A percentile compares a stretch with the other conserved stretches of the same genome.
These are phyloP conservation scores for Coemansia sp. DNA, from an alignment of 192 early-diverging fungal genomes.

Conservation along the genomic window DNA sequence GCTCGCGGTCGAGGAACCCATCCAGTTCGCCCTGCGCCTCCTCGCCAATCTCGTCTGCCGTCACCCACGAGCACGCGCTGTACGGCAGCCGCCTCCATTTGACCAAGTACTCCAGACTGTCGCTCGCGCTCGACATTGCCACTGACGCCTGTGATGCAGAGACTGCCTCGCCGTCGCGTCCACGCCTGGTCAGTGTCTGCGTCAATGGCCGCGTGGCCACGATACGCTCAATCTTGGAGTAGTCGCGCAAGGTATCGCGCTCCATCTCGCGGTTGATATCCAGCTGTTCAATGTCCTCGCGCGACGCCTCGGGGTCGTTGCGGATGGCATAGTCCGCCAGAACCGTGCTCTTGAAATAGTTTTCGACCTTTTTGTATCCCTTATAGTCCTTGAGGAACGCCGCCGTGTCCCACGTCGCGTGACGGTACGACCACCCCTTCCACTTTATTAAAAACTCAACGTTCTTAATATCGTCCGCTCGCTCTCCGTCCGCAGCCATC, in stretches of 20 bases:
- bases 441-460: constrained; percentile 92
- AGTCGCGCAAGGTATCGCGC: constrained; percentile 77
- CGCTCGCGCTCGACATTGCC: constrained; percentile 38
- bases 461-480: constrained; percentile 47
- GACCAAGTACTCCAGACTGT: constrained; percentile 77
- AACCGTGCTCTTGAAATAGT: constrained; percentile 71
- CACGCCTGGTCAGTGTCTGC: constrained; percentile 7
- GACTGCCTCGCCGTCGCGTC: constrained; percentile 32
- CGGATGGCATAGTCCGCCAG: constrained; percentile 59
- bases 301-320: constrained; percentile 64
- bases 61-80: constrained; percentile 88
- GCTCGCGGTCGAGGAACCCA: constrained; percentile 75
- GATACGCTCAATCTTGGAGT: constrained; percentile 84
- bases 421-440: constrained; percentile 85
- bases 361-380: constrained; percentile 86
- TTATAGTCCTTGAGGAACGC: constrained; percentile 67
- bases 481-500: constrained; percentile 15
- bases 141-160: constrained; percentile 1
- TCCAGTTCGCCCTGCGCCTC: constrained; percentile 85
- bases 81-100: constrained; percentile 92
- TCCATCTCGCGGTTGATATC: constrained; percentile 81
- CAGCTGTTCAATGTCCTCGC: constrained; percentile 87
- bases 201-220: constrained; percentile 62
- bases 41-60: constrained; percentile 61
- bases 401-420: constrained; percentile 85